Evolutionary conservation across 2,329 filamentous ascomycete genomes (phyloP).

Genomic region (Penicillium sp.): DNA sequence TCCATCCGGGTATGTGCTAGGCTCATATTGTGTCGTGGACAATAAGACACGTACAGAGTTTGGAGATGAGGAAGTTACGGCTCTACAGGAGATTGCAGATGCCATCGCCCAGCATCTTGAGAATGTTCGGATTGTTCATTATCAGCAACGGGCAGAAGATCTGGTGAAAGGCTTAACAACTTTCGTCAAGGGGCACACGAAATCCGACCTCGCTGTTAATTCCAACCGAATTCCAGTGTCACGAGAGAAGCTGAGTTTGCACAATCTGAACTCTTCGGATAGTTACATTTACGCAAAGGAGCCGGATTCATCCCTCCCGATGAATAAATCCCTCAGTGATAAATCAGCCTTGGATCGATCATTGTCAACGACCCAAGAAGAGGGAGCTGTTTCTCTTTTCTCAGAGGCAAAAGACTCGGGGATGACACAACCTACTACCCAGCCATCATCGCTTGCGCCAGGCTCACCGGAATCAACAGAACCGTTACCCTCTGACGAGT

Average conservation of each 20-base stretch:
- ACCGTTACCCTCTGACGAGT: neutral
- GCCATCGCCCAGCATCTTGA: conserved; percentile 64
- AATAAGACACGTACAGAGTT: conserved; percentile 56
- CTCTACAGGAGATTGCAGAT: conserved; percentile 60
- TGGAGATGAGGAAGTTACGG: conserved; percentile 36
- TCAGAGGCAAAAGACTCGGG: neutral
- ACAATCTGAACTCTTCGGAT: too few species aligned
- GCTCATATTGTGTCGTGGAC: conserved; percentile 63
- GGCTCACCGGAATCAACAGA: neutral
- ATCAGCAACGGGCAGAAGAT: conserved; percentile 60
- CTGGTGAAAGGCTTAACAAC: conserved; percentile 60
- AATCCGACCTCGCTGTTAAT: conserved; percentile 30
- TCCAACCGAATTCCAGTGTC: conserved; percentile 17
- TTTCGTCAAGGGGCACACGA: conserved; percentile 52
- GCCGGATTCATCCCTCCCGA: neutral
- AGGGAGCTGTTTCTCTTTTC: neutral
- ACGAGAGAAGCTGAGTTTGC: conserved; percentile 8
- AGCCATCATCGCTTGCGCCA: conserved; percentile 2
- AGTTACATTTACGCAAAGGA: neutral
- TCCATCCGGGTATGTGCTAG: conserved; percentile 59
- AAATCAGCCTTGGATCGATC: neutral
- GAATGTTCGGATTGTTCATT: conserved; percentile 57
- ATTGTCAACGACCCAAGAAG: neutral
- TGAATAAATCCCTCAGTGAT: neutral
- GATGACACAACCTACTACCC: too few species aligned